These are phyloP conservation scores for Emergomyces orientalis DNA, from an alignment of 2,329 filamentous ascomycete genomes.

Conservation along the genomic window DNA sequence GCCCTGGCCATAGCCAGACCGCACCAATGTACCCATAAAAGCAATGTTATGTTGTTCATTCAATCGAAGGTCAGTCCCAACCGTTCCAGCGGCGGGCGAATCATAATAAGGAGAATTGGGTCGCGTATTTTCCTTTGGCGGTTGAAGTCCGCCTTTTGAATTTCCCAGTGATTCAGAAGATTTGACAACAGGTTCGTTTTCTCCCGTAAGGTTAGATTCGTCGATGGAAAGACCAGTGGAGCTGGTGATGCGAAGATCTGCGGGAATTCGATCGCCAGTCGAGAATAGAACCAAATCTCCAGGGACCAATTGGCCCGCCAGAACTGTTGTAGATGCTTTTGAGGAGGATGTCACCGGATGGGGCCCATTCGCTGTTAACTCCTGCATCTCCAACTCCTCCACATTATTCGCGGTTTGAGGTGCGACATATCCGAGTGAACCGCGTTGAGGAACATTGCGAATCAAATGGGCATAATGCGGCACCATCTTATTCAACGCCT, in stretches of 20 bases:
- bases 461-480: slow-evolving; percentile 96
- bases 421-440: slow-evolving; percentile 18
- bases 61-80: slow-evolving; percentile 56
- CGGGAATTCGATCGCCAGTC: slow-evolving; percentile 91
- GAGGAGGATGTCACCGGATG: slow-evolving; percentile 54
- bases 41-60: slow-evolving; percentile 83
- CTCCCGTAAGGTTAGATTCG: slow-evolving; percentile 91
- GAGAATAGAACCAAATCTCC: slow-evolving; percentile 91
- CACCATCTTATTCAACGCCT: slow-evolving; percentile 85
- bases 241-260: slow-evolving; percentile 87
- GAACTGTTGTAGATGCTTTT: slow-evolving; percentile 74
- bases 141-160: slow-evolving; percentile 25
- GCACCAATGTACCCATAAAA: slow-evolving; percentile 95
- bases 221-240: slow-evolving; percentile 87
- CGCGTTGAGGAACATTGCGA: slow-evolving; percentile 42
- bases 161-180: slow-evolving; percentile 52
- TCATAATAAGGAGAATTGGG: slow-evolving; percentile 49
- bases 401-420: slow-evolving; percentile 21
- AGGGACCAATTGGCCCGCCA: slow-evolving; percentile 77
- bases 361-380: slow-evolving; percentile 37
- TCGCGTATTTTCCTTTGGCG: slow-evolving; percentile 20
- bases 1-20: slow-evolving; percentile 88
- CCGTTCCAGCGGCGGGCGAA: slow-evolving; percentile 49
- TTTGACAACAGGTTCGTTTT: slow-evolving; percentile 86
- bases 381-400: slow-evolving; percentile 42